Conservation (phyloP, 148 eudicot genomes). For the Hydrangea macrophylla region DNA sequence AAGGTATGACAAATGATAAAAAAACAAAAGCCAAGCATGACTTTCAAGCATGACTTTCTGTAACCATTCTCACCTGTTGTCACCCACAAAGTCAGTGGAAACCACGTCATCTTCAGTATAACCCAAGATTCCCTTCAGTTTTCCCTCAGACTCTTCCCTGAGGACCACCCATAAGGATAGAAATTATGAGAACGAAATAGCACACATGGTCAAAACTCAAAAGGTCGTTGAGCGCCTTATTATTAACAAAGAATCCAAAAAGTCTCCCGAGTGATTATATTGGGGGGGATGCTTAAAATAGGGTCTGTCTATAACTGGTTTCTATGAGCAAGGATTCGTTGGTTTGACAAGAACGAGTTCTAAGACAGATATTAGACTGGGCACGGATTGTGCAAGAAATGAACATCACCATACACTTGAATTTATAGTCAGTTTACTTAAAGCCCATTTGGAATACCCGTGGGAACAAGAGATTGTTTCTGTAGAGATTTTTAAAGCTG, state of each 20-base stretch:
- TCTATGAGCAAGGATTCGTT: background rate
- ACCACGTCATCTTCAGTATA: conserved; percentile 75
- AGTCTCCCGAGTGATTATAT: background rate
- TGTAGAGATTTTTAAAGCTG: too few species aligned
- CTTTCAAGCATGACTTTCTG: background rate
- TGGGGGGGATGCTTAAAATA: too few species aligned
- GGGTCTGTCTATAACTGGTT: too few species aligned
- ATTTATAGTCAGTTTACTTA: too few species aligned
- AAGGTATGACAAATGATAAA: too few species aligned
- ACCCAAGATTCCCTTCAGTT: conserved; percentile 70
- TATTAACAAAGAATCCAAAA: background rate
- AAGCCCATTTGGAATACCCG: too few species aligned
- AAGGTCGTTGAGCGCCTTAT: too few species aligned
- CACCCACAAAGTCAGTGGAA: conserved; percentile 67
- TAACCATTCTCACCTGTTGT: conserved; percentile 46
- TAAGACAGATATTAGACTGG: too few species aligned
- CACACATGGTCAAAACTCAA: background rate
- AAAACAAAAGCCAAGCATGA: background rate
- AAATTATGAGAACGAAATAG: background rate
- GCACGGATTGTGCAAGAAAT: too few species aligned
- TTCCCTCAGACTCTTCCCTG: conserved; percentile 74
- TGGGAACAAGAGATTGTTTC: too few species aligned
- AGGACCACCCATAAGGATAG: background rate
- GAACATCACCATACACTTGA: too few species aligned
- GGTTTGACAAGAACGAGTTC: too few species aligned